Base-by-base conservation (phyloP, 371 early-diverging fungal genomes). In the Capillidium heterosporum region DNA sequence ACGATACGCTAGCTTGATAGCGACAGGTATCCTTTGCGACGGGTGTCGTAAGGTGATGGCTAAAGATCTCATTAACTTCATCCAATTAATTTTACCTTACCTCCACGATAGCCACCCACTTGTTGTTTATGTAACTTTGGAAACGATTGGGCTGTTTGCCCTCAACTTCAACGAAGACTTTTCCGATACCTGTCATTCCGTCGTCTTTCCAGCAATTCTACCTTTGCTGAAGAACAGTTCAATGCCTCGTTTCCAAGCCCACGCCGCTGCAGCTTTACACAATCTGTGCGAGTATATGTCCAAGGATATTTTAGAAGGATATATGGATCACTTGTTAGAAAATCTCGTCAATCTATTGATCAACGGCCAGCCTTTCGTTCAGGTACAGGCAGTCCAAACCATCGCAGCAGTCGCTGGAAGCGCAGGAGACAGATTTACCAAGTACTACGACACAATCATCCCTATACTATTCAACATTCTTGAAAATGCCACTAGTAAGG, bases 321-420 rank as follows among this genome's bases (percentile, higher is more conserved):
- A 87, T 63, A 71, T 97, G 58, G 88, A 87, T 67, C 73, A 79
- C 54, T 81, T 97, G 60, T 84, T 97, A 61, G 80, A 84, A 59
- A 82, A 82, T 57, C 80, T 95, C 46, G 62, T 90, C 65, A 69
- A 77, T 23, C 78, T 96, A 59, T 73, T 94, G 57, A 79, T 77
- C 63, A 82, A 84, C 3, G 67, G 74, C 48, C 84, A 84, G 68
- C 83, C 77, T 32, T 96, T 89, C 63, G 88, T 93, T 41, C 94
- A 95, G 70, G 95, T 96, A 67, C 96, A 96, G 69, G 92, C 91
- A 26, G 83, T 98, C 62, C 93, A 96, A 27, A 88, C 95, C 21
- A 86, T 98, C 55, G 95, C 97, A 49, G 89, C 94, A 1, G 85
- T 96, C n/a, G 96, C 97, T 10, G 95, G 94, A 67, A 81, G 83